Base-by-base conservation (phyloP, 1,284 basidiomycete species). In the Rhodotorula sp. region DNA sequence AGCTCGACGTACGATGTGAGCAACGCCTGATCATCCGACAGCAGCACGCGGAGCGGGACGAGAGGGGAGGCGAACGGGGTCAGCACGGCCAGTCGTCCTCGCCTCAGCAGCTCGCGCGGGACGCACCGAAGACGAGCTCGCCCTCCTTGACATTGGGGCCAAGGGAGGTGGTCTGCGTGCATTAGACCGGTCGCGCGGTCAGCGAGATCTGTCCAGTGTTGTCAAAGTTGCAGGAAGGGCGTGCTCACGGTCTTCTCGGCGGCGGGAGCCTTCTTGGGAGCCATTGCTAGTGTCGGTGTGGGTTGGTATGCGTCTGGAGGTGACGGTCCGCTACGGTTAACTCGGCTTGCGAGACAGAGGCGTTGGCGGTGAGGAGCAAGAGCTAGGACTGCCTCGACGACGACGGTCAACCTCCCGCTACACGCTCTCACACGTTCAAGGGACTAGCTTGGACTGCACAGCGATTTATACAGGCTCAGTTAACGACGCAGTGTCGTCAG, bases 71-170 rank as follows among this genome's bases (percentile, higher is more conserved):
- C 40, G 40, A 44, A 44, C 13, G 40, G 40, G 40, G 40, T 44
- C 40, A 44, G 40, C 40, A 44, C 40, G 40, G 40, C 40, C 40
- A 44, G 40, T 6, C 34, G 34, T 44, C 16, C 40, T 44, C 40
- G 40, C 40, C 40, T 34, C 34, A 2, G 2, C 40, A 44, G 40
- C 16, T 44, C 40, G 40, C 16, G 40, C 40, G 40, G 40, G 40
- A 44, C 40, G 16, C 40, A 44, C 40, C 94, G 80, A 77, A 77
- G 47, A 78, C 77, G 53, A 91, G 88, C 83, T 96, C 93, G 80
- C 94, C 93, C 81, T 96, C 94, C 75, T 89, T 89, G 78, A 94
- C 90, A 81, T 95, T 89, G 78, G 94, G 94, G 76, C 93, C 94
- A 81, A 96, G 89, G 78, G 93, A 24, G 56, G 56, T 70, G 64